Percentiles rank a stretch among this genome's conserved stretches.
Conservation (phyloP, 1,139 yeast species). For the Debaryomycetaceae sp. region DNA sequence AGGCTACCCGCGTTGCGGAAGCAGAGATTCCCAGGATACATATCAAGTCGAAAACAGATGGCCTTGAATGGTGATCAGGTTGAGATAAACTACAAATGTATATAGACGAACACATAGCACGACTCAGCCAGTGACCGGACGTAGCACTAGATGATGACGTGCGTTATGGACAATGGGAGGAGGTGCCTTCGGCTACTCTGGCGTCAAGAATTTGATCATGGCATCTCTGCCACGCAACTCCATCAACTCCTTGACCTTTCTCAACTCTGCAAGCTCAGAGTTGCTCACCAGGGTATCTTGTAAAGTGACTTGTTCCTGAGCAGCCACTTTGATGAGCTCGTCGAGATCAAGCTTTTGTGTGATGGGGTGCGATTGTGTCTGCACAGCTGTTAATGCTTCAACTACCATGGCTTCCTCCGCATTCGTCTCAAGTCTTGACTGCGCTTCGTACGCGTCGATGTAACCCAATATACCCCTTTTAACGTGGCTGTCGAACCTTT, state of each 20-base stretch:
- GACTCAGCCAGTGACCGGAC: no score
- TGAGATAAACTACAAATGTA: no score
- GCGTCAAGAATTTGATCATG: slow-evolving; percentile 57
- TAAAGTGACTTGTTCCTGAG: slow-evolving; percentile 10
- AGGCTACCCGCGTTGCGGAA: slow-evolving; percentile 25
- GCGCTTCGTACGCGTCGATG: slow-evolving; percentile 21
- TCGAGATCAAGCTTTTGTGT: slow-evolving; percentile 20
- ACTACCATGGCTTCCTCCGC: slow-evolving; percentile 22
- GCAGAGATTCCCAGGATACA: slow-evolving; percentile 22
- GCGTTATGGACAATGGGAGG: no score
- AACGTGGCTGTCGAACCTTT: slow-evolving; percentile 24
- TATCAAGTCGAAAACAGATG: not conserved
- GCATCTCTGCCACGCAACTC: slow-evolving; percentile 66
- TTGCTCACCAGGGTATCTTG: not conserved
- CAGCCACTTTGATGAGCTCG: slow-evolving; percentile 23
- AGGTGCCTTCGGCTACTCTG: no score
- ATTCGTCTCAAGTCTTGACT: slow-evolving; percentile 16
- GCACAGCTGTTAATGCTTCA: slow-evolving; percentile 20
- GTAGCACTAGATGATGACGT: no score
- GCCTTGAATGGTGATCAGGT: no score
- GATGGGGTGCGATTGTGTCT: slow-evolving; percentile 2
- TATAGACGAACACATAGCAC: slow-evolving; percentile 3
- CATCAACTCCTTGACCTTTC: slow-evolving; percentile 54
- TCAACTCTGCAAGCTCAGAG: slow-evolving; percentile 46
- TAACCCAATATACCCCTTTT: slow-evolving; percentile 24